Base-by-base conservation (phyloP, 352 stramenopile genomes). In the Phytopythium cucurbitacearum region DNA sequence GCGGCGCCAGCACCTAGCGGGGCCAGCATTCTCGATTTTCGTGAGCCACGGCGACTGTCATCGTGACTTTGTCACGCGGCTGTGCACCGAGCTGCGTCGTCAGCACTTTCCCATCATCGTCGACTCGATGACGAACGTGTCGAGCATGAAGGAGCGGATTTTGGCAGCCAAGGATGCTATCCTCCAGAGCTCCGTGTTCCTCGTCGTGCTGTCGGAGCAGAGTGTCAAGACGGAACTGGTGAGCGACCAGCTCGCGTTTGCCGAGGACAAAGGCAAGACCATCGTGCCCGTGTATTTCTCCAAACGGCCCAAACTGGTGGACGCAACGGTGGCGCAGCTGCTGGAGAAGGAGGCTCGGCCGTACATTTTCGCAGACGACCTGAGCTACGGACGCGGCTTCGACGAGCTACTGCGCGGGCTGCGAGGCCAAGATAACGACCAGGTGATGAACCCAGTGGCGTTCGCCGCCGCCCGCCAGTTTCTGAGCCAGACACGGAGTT, bases 241-340 rank as follows among this genome's bases (percentile, higher is more conserved):
- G 48, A 90, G 80, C 57, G 80, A 91, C 59, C 80, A 93, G 62
- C 57, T 91, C n/a, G 82, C 77, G 13, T 93, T 90, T 51, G 82
- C 80, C 3, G 80, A 91, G 59, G 82, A 93, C 57, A 89, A 89
- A 54, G 82, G 76, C 48, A 90, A 89, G 65, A 62, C 61, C 32
- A 84, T 91, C 62, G 73, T 90, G 34, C 80, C 83, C 1, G 69
- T 90, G 28, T 85, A 89, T 57, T 87, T 76, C 42, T 85, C 74
- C 12, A 78, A 69, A 51, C 61, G 64, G 13, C 73, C 76, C 2
- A 65, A 62, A 33, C 51, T 83, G 16, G 56, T 87, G 34, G 72
- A 85, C 58, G 42, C 53, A 39, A 59, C 58, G 3, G 57, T 87
- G 42, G 51, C 53, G 11, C 57, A 51, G 40, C 33, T 84, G 38